Base-by-base conservation (phyloP, 2,329 filamentous ascomycete genomes). In the Trichoderma polysporum region DNA sequence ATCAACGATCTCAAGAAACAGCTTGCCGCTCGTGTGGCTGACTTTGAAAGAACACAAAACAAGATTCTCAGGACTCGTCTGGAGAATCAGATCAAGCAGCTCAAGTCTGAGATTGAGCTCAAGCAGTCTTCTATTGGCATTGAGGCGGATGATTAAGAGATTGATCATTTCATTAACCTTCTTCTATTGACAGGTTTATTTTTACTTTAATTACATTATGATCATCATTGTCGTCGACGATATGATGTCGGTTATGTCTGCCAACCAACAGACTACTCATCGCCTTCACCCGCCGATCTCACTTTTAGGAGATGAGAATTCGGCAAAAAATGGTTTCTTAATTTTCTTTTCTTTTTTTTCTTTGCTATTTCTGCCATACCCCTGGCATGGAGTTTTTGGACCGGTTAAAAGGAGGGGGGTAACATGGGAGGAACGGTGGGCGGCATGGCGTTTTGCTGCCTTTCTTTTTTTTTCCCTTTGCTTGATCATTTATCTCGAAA, bases 1-100 rank as follows among this genome's bases (percentile, higher is more conserved):
- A 83, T 87, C 60, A 78, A 80, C 57, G 80, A 84, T 60, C 79
- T 88, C 67, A 80, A 85, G 74, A 84, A 81, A 73, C 79, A 84
- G 71, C 80, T 87, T 19, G 77, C 79, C 41, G 75, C 76, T 39
- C 78, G 82, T 63, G 78, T 84, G 70, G 77, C 76, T 5, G 80
- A 85, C 70, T 76, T 84, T 57, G 77, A 77, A 19, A 77, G 75
- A 47, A 81, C 80, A 29, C 74, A 74, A 4, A 84, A 83, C 72
- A 78, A 79, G 67, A 83, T 88, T 66, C 74, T 88, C 67, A 79
- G 79, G 68, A 81, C 79, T 66, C 82, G 86, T 29, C 75, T 88
- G 19, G 80, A 84, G 69, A 77, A 75, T 27, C 83, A 81, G 59
- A 85, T 87, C 71, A 84, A 79, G 71, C 78, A 81, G 73, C 76